Percentiles rank a stretch among this genome's conserved stretches.
Conservation (phyloP, 768 basidiomycete species). For the Tricholoma hemisulphureum region DNA sequence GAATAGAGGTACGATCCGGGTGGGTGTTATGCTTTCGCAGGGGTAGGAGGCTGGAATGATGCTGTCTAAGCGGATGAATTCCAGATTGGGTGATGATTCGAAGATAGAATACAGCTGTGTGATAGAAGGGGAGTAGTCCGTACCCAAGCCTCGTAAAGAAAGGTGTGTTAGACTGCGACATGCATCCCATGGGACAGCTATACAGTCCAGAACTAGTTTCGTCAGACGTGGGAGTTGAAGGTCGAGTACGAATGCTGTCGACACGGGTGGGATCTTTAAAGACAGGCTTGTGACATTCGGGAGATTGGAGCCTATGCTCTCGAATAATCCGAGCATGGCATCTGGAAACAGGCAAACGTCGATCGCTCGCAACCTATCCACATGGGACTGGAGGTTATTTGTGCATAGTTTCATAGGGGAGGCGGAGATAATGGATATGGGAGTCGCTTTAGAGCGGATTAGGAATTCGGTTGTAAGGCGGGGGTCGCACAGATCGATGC, state of each 20-base stretch:
- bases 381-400: conserved; percentile 27
- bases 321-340: conserved; percentile 33
- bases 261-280: conserved; percentile 32
- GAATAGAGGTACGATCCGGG: conserved; percentile 17
- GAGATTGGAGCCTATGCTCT: conserved; percentile 24
- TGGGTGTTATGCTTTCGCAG: neutral
- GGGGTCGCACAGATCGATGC: conserved; percentile 37
- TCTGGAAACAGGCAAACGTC: conserved; percentile 36
- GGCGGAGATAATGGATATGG: conserved; percentile 34
- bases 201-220: conserved; percentile 32
- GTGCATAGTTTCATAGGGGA: conserved; percentile 27
- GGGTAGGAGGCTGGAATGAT: conserved; percentile 18
- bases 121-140: conserved; percentile 32
- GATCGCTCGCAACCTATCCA: conserved; percentile 32
- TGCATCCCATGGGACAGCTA: conserved; percentile 34
- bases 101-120: conserved; percentile 34
- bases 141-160: conserved; percentile 31
- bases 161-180: conserved; percentile 33
- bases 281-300: conserved; percentile 31
- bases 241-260: conserved; percentile 21
- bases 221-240: conserved; percentile 29
- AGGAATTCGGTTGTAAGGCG: conserved; percentile 36
- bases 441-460: conserved; percentile 31
- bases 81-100: conserved; percentile 31
- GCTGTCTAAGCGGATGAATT: conserved; percentile 31